These are phyloP conservation scores for Russula griseocarnosa DNA, from an alignment of 768 basidiomycete species.

Conservation along the genomic window DNA sequence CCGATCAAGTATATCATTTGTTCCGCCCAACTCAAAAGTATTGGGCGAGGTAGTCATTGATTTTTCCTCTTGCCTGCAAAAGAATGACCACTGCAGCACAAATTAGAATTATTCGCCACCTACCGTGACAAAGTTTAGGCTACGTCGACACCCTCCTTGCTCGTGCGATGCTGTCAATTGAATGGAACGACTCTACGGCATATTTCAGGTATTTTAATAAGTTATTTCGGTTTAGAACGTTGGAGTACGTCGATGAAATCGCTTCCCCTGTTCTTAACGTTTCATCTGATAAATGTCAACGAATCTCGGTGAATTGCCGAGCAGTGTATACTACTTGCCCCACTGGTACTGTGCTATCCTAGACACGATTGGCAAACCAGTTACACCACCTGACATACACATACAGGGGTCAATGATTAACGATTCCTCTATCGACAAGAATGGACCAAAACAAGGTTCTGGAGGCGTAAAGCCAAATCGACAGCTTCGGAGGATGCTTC, in stretches of 20 bases:
- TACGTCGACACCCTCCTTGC: neutral
- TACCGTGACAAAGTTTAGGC: neutral
- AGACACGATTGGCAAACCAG: neutral
- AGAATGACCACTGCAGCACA: neutral
- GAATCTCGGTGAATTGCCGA: neutral
- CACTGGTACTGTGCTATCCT: neutral
- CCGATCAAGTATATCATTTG: neutral
- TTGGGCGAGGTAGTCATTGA: neutral
- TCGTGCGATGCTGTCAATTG: neutral
- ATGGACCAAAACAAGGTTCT: neutral
- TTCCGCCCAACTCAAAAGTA: neutral
- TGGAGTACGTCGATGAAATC: neutral
- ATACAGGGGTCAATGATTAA: neutral
- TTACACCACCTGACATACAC: slow-evolving; percentile 2
- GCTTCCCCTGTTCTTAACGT: neutral
- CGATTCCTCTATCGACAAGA: neutral
- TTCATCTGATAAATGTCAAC: neutral
- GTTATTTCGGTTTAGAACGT: neutral
- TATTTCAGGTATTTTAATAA: neutral
- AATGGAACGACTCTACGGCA: neutral
- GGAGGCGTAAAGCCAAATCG: neutral
- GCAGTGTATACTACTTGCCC: neutral
- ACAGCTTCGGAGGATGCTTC: neutral
- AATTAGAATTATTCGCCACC: no score
- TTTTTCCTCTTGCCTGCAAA: neutral